Conservation (phyloP, 768 basidiomycete species). For the Rhodotorula babjevae region DNA sequence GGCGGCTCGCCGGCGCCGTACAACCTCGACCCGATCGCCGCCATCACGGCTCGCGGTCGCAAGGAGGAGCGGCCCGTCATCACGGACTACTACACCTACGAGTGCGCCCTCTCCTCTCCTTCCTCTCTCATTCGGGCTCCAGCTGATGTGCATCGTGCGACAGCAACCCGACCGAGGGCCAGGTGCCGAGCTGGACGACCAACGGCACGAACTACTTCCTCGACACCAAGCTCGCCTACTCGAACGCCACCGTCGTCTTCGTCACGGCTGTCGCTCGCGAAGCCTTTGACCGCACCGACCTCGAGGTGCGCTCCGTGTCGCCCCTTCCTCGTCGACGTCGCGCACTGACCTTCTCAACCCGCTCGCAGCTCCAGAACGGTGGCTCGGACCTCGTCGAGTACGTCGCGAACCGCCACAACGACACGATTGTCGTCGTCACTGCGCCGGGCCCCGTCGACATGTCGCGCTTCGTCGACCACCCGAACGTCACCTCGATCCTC, state of each 20-base stretch:
- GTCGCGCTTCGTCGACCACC: conserved; percentile 52
- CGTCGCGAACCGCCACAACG: conserved; percentile 41
- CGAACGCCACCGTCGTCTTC: conserved; percentile 32
- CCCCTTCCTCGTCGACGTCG: too few relatives aligned
- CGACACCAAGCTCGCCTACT: conserved; percentile 25
- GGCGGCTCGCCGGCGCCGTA: conserved; percentile 44
- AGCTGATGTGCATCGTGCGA: background rate
- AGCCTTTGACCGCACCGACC: conserved; percentile 36
- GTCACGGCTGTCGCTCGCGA: conserved; percentile 30
- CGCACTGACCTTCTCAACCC: background rate
- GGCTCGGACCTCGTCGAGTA: conserved; percentile 43
- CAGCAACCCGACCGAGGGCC: too few relatives aligned
- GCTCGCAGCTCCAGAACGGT: conserved; percentile 13
- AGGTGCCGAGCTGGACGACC: background rate
- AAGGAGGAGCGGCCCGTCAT: conserved; percentile 9
- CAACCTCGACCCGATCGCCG: conserved; percentile 46
- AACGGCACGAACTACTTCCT: conserved; percentile 9
- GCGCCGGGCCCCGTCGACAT: conserved; percentile 53
- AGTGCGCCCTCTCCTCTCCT: conserved; percentile 1
- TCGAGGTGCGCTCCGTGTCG: conserved; percentile 14
- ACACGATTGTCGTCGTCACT: conserved; percentile 41
- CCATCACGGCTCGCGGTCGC: conserved; percentile 42
- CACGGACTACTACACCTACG: conserved; percentile 28
- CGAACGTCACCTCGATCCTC: conserved; percentile 19
- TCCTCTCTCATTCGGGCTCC: background rate